Conservation (phyloP, 495 filamentous ascomycete genomes). For the Penicillium longicatenatum region DNA sequence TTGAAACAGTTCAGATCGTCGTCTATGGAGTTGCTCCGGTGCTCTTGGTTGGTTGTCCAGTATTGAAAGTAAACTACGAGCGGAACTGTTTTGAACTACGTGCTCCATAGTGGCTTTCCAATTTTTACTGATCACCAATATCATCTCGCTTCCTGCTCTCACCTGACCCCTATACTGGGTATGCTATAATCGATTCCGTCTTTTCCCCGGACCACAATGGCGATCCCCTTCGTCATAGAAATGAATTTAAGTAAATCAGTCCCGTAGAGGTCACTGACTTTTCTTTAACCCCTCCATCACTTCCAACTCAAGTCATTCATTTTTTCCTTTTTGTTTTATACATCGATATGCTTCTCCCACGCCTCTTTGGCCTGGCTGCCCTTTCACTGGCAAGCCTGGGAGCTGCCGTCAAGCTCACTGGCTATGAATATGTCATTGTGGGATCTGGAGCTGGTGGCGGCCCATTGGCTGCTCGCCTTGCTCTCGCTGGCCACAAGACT, state of each 20-base stretch:
- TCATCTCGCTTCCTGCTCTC: constrained; percentile 12
- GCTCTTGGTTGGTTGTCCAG: not conserved
- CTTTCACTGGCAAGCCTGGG: constrained; percentile 3
- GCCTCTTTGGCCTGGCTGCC: constrained; percentile 14
- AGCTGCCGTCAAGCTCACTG: constrained; percentile 20
- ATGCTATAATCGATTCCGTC: not conserved
- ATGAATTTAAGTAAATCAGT: not conserved
- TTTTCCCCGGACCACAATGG: not conserved
- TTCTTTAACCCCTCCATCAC: not conserved
- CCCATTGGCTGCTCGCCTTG: constrained; percentile 62
- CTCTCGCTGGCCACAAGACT: constrained; percentile 58
- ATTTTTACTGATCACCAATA: not conserved
- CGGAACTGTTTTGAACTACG: not conserved
- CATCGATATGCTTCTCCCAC: constrained; percentile 8
- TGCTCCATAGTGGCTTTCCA: not conserved
- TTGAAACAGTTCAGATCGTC: constrained; percentile 8
- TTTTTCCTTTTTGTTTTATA: not conserved
- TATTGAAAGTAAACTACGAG: not conserved
- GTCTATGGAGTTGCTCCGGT: not conserved
- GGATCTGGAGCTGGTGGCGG: constrained; percentile 68
- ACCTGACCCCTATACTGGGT: not conserved
- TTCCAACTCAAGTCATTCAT: not conserved
- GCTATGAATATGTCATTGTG: constrained; percentile 68
- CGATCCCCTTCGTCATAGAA: constrained; percentile 1
- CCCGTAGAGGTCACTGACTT: not conserved